Percentiles rank a stretch among this genome's conserved stretches.
Conservation (phyloP, 208 protist species). For the Endotrypanum monterogeii region DNA sequence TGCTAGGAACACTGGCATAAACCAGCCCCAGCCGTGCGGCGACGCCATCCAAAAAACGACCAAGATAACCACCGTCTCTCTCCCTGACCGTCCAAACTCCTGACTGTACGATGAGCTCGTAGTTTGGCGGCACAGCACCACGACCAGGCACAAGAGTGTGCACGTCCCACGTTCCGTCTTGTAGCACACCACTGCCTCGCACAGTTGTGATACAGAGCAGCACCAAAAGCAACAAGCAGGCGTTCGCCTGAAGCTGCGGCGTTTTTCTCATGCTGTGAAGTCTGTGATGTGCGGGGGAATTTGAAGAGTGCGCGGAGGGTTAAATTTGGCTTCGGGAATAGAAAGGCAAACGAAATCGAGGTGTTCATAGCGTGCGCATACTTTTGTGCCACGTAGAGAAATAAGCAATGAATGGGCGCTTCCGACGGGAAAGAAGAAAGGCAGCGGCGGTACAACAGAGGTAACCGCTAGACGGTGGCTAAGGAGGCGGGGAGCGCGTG, state of each 20-base stretch:
- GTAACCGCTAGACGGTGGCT: not conserved
- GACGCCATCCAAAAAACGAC: conserved; percentile 8
- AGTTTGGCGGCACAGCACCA: conserved; percentile 16
- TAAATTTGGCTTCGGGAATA: not conserved
- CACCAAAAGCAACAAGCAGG: not conserved
- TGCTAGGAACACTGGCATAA: conserved; percentile 16
- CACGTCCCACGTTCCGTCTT: conserved; percentile 28
- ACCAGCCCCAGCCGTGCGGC: conserved; percentile 17
- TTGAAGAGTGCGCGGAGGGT: not conserved
- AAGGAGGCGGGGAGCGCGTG: not conserved
- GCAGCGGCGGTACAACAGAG: not conserved
- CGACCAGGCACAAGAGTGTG: conserved; percentile 28
- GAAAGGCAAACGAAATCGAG: not conserved
- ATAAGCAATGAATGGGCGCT: too few relatives aligned
- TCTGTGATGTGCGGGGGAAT: not conserved
- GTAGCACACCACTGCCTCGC: not conserved
- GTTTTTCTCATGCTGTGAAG: not conserved
- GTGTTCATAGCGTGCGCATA: not conserved
- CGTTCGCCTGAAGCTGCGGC: not conserved
- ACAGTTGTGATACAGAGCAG: not conserved
- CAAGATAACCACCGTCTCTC: not conserved
- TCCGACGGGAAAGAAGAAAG: not conserved
- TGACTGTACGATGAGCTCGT: conserved; percentile 14
- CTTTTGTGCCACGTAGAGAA: not conserved
- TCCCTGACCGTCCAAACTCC: conserved; percentile 9